A percentile compares a stretch with the other conserved stretches of the same genome.
Conservation (phyloP, 1,284 basidiomycete genomes). For the Garcileccinum viscosum region DNA sequence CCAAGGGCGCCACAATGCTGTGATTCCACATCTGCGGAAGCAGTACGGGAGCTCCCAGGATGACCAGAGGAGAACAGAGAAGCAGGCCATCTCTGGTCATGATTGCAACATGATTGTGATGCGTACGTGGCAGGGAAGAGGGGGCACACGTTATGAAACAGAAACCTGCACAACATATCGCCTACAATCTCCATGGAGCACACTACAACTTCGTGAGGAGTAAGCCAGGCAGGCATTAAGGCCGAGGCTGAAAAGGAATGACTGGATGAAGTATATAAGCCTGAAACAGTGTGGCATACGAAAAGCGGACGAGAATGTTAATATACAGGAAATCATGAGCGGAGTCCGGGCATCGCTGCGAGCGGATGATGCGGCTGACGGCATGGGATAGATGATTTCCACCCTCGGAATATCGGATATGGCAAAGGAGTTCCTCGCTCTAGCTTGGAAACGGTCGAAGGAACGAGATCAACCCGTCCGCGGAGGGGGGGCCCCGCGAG, state of each 20-base stretch:
- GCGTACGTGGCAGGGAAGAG: constrained; percentile 6
- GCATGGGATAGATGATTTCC: constrained; percentile 9
- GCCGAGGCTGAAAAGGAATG: constrained; percentile 6
- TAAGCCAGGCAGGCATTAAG: constrained; percentile 1
- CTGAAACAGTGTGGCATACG: constrained; percentile 5
- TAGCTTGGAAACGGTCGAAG: constrained; percentile 24
- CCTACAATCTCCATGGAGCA: constrained; percentile 7
- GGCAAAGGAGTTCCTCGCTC: constrained; percentile 21
- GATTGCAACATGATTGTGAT: constrained; percentile 4
- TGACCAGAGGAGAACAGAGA: not conserved
- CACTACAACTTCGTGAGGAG: not conserved
- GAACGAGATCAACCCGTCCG: constrained; percentile 34
- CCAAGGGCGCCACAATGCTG: not conserved
- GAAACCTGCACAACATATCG: not conserved
- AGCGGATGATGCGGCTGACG: constrained; percentile 9
- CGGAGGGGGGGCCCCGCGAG: constrained; percentile 29
- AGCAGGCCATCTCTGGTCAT: constrained; percentile 1
- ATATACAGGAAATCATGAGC: constrained; percentile 5
- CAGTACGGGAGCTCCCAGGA: not conserved
- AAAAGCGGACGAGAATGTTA: constrained; percentile 6
- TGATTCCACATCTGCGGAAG: not conserved
- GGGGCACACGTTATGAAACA: not conserved
- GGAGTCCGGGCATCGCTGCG: not conserved
- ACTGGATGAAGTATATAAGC: constrained; percentile 7
- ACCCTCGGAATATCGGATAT: constrained; percentile 19